Percentiles rank a stretch among this genome's conserved stretches.
Evolutionary conservation across 2,329 filamentous ascomycete species (phyloP).

Genomic region (Immersiporthe knoxdaviesiana): DNA sequence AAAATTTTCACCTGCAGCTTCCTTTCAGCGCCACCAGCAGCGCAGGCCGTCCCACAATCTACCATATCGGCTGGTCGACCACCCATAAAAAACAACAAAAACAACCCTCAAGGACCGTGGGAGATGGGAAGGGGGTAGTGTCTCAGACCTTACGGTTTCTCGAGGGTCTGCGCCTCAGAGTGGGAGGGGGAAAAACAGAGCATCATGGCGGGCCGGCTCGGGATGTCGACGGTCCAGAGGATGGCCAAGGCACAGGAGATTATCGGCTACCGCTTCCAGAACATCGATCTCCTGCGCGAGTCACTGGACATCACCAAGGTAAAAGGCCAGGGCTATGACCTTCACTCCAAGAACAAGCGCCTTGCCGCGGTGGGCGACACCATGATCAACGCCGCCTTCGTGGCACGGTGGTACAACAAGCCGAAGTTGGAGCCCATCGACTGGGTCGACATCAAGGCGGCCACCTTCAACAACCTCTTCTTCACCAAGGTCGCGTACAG

Average conservation of each 20-base stretch:
- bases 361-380: constrained; percentile 23
- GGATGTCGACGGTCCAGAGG: constrained; percentile 13
- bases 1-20: neutral
- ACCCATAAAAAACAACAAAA: neutral
- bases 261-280: constrained; percentile 33
- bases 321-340: neutral
- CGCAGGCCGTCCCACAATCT: neutral
- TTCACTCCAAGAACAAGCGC: constrained; percentile 2
- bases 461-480: constrained; percentile 3
- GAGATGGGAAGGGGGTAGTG: neutral
- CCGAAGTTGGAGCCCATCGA: neutral
- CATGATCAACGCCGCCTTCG: neutral
- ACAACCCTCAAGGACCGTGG: neutral
- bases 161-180: neutral
- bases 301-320: constrained; percentile 33
- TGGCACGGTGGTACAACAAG: constrained; percentile 11
- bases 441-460: neutral
- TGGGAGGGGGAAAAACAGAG: neutral
- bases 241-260: constrained; percentile 23
- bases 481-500: constrained; percentile 3
- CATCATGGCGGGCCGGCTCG: constrained; percentile 13
- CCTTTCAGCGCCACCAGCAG: neutral
- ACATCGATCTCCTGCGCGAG: constrained; percentile 36
- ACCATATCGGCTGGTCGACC: neutral
- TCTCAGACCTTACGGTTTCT: neutral